Evolutionary conservation across 345 rosid genomes (phyloP).

Genomic region (Excoecaria cochinchinensis): DNA sequence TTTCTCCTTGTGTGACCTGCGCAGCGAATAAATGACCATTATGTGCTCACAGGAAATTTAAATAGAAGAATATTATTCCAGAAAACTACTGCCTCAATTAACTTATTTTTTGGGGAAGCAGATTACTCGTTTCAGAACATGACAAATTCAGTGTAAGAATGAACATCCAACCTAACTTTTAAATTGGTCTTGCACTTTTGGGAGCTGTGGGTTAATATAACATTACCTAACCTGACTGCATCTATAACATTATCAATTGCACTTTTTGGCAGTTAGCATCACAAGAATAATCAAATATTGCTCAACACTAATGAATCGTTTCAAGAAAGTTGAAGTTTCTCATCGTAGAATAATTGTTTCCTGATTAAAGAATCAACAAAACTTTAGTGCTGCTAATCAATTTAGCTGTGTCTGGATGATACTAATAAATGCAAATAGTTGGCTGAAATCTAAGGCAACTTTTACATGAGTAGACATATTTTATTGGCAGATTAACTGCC

Average conservation of each 20-base stretch:
- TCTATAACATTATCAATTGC: no score
- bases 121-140: background rate
- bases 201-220: background rate
- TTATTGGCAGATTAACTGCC: background rate
- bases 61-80: background rate
- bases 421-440: background rate
- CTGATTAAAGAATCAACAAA: background rate
- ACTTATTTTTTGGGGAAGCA: background rate
- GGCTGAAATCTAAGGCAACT: background rate
- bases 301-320: background rate
- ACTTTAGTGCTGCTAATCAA: background rate
- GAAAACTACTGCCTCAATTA: background rate
- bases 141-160: background rate
- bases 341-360: background rate
- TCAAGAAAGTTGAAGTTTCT: background rate
- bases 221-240: no score
- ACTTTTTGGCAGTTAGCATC: background rate
- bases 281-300: background rate
- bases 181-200: background rate
- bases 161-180: background rate
- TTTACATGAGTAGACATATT: background rate
- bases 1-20: conserved; percentile 64
- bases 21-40: conserved; percentile 2
- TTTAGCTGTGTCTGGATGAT: background rate
- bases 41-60: background rate